Evolutionary conservation across 495 filamentous ascomycete species (phyloP), one percentile per base, ranked within the genome.

Genomic region (Penicillium pancosmium): DNA sequence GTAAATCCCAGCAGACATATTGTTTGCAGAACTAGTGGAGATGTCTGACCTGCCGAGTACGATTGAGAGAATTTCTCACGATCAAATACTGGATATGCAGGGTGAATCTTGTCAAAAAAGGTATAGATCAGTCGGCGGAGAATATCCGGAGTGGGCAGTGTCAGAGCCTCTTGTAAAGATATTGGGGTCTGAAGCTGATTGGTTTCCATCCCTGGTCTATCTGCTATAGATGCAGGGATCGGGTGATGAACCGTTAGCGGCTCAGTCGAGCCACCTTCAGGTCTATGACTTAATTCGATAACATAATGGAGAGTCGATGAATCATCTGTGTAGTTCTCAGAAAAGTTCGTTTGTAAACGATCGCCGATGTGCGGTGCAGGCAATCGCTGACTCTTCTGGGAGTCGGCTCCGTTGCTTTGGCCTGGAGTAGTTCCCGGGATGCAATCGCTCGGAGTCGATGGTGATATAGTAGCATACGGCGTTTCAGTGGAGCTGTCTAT

Each of bases 81-180:
- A 31, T 54, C 57, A 23, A 65, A 65, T 15, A 65, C 54, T 2
- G 62, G 62, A 48, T 61, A 65, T n/a, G 54, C 62, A 8, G 59
- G 59, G 27, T 61, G 53, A 13, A 61, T 56, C 5, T 44, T 56
- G 18, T 57, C 35, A 44, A 61, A 61, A 19, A 61, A 61, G 38
- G 47, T 50, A n/a, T 38, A 40, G 6, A 61, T 48, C 38, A 61
- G 31, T 31, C 46, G 34, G 21, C 55, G 53, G 7, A 50, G 33
- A 25, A 61, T 49, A 27, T 52, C 47, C 23, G 19, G 48, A 13
- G 12, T 7, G 2, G 59, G 59, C 31, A 61, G 21, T 15, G 21
- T 48, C 12, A 61, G 25, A 18, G 59, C 59, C n/a, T 61, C 59
- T 31, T 49, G 53, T 41, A 56, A 34, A n/a, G 59, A 47, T 27